Evolutionary conservation across 129 eudicot species (phyloP), one percentile per base, ranked within the genome.

Genomic region (Flaveria brownii): DNA sequence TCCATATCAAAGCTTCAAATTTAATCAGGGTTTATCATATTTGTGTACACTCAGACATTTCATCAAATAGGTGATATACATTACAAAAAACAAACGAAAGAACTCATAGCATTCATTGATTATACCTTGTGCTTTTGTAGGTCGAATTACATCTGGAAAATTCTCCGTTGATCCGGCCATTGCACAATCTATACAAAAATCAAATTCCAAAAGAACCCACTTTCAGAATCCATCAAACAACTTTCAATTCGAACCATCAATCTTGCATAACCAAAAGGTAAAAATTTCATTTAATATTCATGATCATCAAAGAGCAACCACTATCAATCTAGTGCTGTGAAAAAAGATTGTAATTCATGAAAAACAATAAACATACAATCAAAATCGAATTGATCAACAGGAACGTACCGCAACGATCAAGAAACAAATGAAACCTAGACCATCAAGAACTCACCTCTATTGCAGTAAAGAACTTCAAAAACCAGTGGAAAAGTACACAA

Each of bases 111-210:
- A 9, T 14, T 62, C 3, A 17, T 74, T 73, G 13, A 45, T 17
- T 4, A 66, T 71, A 90, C 96, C 96, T 84, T 83, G 88, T 74
- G 73, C 11, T 64, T 72, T 88, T n/a, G 77, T 71, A 55, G 85
- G 84, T 74, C 75, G 87, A 67, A 77, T 87, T 65, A 77, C 78
- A 61, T 76, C 88, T 8, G 76, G 75, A 71, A 47, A 70, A 66
- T 92, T 92, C 78, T 90, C 94, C 42, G 90, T 86, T 33, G 85
- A 83, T 75, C 90, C 93, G 56, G 81, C 90, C 96, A 87, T 89
- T 74, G 76, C 70, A 73, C 41, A 51, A 56, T 79, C 93, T 84
- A 57, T 70, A 83, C 30, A 68, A 20, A 55, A 80, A 13, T 49
- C 60, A 73, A 26, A 23, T 52, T n/a, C 43, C 62, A 71, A 46